These are phyloP conservation scores for Curvularia spicifera DNA, from an alignment of 2,329 filamentous ascomycete species.

Conservation along the genomic window DNA sequence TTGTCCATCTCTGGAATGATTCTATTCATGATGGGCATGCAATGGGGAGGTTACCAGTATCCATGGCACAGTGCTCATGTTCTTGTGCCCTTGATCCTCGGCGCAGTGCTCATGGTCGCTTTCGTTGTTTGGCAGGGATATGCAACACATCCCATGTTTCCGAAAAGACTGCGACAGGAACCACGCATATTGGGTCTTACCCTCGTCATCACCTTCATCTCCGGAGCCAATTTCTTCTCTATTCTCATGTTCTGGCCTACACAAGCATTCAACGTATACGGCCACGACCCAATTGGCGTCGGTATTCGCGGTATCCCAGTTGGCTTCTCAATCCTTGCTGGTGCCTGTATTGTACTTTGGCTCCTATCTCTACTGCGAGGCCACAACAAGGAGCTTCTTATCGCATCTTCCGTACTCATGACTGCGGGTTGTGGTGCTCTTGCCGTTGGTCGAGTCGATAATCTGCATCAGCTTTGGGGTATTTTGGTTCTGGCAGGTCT, in stretches of 20 bases:
- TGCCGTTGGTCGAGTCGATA: slow-evolving; percentile 59
- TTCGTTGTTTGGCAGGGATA: slow-evolving; percentile 58
- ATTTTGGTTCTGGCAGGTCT: slow-evolving; percentile 66
- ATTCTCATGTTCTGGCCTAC: slow-evolving; percentile 46
- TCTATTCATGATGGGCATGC: slow-evolving; percentile 40
- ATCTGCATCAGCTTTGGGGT: slow-evolving; percentile 62
- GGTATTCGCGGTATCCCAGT: slow-evolving; percentile 69
- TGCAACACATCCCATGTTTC: slow-evolving; percentile 53
- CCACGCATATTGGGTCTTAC: slow-evolving; percentile 38
- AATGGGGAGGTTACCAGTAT: slow-evolving; percentile 61
- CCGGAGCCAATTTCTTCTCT: slow-evolving; percentile 42
- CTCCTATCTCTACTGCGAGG: slow-evolving; percentile 65
- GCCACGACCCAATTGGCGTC: slow-evolving; percentile 67
- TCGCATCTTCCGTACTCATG: slow-evolving; percentile 67
- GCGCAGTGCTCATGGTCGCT: slow-evolving; percentile 51
- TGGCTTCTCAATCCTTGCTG: slow-evolving; percentile 66
- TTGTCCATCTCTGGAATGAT: slow-evolving; percentile 35
- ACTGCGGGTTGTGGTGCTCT: slow-evolving; percentile 68
- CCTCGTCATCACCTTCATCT: slow-evolving; percentile 43
- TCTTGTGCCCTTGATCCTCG: slow-evolving; percentile 61
- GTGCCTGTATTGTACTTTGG: slow-evolving; percentile 66
- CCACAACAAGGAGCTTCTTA: slow-evolving; percentile 65
- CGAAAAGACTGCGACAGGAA: slow-evolving; percentile 38
- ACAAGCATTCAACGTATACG: slow-evolving; percentile 43
- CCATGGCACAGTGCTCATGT: slow-evolving; percentile 62